Percentiles rank a stretch among this genome's conserved stretches.
Conservation (phyloP, 108 stramenopile species). For the Pseudonitzschia multiseries region DNA sequence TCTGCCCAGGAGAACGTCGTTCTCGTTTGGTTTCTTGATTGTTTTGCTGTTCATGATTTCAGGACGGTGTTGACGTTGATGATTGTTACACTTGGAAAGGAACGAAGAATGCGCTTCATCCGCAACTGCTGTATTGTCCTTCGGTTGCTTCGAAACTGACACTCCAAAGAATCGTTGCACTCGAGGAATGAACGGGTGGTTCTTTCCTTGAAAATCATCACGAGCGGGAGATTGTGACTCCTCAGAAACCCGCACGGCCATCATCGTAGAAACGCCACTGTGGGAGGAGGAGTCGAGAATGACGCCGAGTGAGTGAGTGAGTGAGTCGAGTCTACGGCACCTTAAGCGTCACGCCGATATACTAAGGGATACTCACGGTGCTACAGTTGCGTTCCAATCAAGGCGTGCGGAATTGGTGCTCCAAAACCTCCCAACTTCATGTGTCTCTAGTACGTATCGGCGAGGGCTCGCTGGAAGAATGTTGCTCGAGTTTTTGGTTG, state of each 20-base stretch:
- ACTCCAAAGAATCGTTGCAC: neutral
- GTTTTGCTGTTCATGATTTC: neutral
- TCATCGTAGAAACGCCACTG: neutral
- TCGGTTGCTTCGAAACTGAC: neutral
- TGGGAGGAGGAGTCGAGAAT: neutral
- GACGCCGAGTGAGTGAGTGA: neutral
- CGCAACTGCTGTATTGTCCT: neutral
- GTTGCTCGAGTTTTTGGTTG: neutral
- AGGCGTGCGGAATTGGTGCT: neutral
- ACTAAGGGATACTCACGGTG: constrained; percentile 1
- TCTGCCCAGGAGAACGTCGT: constrained; percentile 61
- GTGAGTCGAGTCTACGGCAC: neutral
- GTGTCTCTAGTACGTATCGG: neutral
- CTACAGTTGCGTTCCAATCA: constrained; percentile 1
- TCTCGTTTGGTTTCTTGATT: constrained; percentile 31
- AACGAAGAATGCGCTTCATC: neutral
- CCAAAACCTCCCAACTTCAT: constrained; percentile 2
- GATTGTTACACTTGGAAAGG: neutral
- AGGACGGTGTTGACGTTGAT: neutral
- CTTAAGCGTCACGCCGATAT: neutral
- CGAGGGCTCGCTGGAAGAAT: neutral
- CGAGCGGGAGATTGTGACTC: neutral
- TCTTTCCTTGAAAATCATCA: neutral
- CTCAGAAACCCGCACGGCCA: neutral
- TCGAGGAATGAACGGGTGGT: neutral